These are phyloP conservation scores for Aspergillus bombycis DNA, from an alignment of 2,329 filamentous ascomycete species.

Conservation along the genomic window DNA sequence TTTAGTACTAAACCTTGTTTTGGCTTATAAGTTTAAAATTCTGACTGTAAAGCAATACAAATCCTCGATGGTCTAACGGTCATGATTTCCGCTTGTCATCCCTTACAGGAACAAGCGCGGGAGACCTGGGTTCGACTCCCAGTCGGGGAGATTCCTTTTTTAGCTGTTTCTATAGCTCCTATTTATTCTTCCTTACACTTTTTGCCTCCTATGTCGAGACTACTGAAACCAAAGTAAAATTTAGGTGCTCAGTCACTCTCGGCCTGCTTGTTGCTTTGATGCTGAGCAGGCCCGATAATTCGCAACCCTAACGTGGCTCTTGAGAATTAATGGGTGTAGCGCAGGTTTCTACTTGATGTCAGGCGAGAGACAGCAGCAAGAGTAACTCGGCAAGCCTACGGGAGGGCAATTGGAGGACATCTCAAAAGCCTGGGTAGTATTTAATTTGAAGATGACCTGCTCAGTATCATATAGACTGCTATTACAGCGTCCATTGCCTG, in stretches of 20 bases:
- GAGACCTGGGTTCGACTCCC: constrained; percentile 20
- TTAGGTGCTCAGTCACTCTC: neutral
- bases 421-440: too few species aligned
- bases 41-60: rapidly evolving
- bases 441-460: too few species aligned
- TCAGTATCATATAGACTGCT: too few species aligned
- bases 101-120: constrained; percentile 15
- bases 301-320: too few species aligned
- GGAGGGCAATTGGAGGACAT: too few species aligned
- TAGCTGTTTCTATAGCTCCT: neutral
- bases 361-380: too few species aligned
- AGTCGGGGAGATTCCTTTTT: constrained; percentile 14
- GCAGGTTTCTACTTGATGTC: too few species aligned
- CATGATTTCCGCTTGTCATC: constrained; percentile 21
- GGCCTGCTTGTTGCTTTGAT: neutral
- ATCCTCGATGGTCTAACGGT: constrained; percentile 27
- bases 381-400: too few species aligned
- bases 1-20: neutral
- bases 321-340: too few species aligned
- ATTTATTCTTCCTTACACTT: neutral
- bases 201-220: neutral
- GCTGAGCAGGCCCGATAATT: too few species aligned
- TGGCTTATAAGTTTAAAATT: neutral
- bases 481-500: too few species aligned
- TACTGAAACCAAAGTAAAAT: neutral